Conservation (phyloP, 805 yeast species). For the Yarrowia yakushimensis region DNA sequence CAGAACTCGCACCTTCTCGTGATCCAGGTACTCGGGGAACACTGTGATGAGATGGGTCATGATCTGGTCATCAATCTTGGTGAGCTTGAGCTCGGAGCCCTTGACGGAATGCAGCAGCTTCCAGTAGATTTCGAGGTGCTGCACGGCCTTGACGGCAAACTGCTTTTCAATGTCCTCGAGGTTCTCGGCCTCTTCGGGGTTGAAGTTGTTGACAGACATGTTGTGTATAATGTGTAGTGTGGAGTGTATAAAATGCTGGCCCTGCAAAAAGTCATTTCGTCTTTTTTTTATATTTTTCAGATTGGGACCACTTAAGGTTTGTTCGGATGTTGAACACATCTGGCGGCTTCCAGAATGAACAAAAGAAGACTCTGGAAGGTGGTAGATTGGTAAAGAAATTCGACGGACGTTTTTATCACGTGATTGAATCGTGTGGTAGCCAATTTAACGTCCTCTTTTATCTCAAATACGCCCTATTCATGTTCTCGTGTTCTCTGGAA, state of each 20-base stretch:
- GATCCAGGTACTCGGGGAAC: constrained; percentile 84
- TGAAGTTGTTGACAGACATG: constrained; percentile 42
- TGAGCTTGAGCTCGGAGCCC: constrained; percentile 68
- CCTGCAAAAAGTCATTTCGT: not conserved
- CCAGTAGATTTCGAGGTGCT: constrained; percentile 85
- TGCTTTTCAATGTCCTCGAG: constrained; percentile 94
- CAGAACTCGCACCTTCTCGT: constrained; percentile 53
- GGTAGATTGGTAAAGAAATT: not conserved
- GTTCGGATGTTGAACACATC: no score
- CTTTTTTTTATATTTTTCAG: not conserved
- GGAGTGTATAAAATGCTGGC: not conserved
- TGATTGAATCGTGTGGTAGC: not conserved
- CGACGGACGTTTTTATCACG: not conserved
- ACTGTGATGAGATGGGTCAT: constrained; percentile 47
- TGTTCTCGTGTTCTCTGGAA: not conserved
- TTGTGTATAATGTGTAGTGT: not conserved
- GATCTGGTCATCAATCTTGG: constrained; percentile 42
- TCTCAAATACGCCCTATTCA: not conserved
- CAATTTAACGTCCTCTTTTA: not conserved
- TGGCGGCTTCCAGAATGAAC: no score
- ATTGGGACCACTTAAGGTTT: not conserved
- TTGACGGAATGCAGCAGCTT: constrained; percentile 63
- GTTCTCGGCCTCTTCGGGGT: constrained; percentile 91
- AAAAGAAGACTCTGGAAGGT: not conserved
- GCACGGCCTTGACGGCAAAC: constrained; percentile 96